phyloP scores from a whole-genome alignment of 306 rosid genomes.

The Nissolia schottii region DNA sequence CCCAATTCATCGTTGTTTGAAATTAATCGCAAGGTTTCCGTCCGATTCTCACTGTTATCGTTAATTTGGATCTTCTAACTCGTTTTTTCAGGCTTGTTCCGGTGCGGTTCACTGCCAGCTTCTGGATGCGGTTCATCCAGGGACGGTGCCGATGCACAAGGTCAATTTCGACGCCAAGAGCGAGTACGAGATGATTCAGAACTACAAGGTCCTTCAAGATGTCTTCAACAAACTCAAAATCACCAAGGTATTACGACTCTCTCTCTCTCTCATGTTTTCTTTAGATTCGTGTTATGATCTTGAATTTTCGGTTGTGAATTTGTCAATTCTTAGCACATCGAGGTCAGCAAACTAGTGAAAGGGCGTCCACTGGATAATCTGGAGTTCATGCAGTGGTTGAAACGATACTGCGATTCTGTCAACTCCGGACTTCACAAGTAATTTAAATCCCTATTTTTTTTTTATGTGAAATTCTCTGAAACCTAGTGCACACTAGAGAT shows the following conservation, averaged over 20 bases:
- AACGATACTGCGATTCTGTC: slow-evolving; percentile 83
- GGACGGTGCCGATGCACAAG: slow-evolving; percentile 95
- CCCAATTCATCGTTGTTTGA: too few species aligned
- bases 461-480: neutral
- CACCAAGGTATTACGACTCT: slow-evolving; percentile 54
- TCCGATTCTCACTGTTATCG: neutral
- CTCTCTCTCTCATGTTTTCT: neutral
- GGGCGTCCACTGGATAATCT: slow-evolving; percentile 92
- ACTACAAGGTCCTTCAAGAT: slow-evolving; percentile 95
- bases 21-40: too few species aligned
- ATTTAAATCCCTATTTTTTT: neutral
- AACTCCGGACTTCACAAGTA: slow-evolving; percentile 55
- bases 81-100: slow-evolving; percentile 59
- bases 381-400: slow-evolving; percentile 99
- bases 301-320: neutral
- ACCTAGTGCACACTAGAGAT: neutral
- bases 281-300: neutral
- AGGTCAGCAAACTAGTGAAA: slow-evolving; percentile 87
- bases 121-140: slow-evolving; percentile 83
- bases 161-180: slow-evolving; percentile 91
- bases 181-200: slow-evolving; percentile 98
- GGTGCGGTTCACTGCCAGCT: slow-evolving; percentile 97
- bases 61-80: neutral
- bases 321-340: slow-evolving; percentile 72
- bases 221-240: slow-evolving; percentile 90